These are phyloP conservation scores for Aspergillus aculeatinus DNA, from an alignment of 2,329 filamentous ascomycete species.

Conservation along the genomic window DNA sequence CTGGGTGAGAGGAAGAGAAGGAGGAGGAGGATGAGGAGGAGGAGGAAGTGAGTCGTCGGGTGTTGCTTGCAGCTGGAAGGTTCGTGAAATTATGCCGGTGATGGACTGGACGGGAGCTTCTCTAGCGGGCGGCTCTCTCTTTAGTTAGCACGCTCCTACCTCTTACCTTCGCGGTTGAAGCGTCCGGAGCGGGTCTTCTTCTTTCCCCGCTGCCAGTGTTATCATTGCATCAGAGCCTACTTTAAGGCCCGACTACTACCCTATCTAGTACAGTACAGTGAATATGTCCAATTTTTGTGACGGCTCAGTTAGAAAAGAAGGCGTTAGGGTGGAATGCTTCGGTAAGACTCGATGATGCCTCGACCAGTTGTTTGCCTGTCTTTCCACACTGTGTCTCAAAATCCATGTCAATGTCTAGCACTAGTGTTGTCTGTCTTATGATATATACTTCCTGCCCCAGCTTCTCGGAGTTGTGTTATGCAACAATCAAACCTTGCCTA, in stretches of 20 bases:
- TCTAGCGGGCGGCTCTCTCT: conserved; percentile 9
- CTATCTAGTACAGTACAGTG: background rate
- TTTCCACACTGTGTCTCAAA: no score
- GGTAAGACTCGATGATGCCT: no score
- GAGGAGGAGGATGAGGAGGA: conserved; percentile 10
- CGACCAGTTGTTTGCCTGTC: no score
- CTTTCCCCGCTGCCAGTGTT: conserved; percentile 19
- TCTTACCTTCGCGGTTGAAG: conserved; percentile 7
- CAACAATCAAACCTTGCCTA: no score
- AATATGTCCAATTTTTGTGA: background rate
- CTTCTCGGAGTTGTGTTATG: no score
- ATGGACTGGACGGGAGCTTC: conserved; percentile 17
- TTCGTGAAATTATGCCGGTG: conserved; percentile 25
- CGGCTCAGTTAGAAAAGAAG: no score
- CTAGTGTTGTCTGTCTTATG: no score
- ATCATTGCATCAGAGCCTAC: background rate
- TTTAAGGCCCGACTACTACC: background rate
- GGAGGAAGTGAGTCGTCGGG: conserved; percentile 11
- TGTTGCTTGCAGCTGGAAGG: conserved; percentile 21
- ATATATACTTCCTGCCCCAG: no score
- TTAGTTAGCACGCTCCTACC: background rate
- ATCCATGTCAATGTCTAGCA: no score
- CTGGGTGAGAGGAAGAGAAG: background rate
- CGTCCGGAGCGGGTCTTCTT: conserved; percentile 25
- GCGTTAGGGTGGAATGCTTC: no score